Percentiles rank a stretch among this genome's conserved stretches.
These are phyloP conservation scores for Aspergillus sp. DNA, from an alignment of 2,329 filamentous ascomycete species.

Conservation along the genomic window DNA sequence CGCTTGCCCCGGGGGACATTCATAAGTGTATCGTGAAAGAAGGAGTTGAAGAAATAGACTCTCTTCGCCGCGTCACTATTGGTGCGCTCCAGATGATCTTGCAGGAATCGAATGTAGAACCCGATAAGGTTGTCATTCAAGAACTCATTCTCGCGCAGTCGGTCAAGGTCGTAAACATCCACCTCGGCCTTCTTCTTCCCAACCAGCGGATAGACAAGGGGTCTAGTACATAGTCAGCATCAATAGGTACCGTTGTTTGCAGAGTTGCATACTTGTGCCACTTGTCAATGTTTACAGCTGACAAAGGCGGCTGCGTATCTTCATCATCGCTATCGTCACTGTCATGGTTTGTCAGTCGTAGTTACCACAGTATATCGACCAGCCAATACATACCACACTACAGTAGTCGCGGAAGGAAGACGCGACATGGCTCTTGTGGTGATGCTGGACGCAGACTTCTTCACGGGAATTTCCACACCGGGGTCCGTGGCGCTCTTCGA, in stretches of 20 bases:
- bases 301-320: conserved; percentile 8
- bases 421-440: conserved; percentile 37
- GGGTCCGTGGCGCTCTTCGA: conserved; percentile 10
- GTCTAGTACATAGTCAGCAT: conserved; percentile 26
- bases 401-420: conserved; percentile 17
- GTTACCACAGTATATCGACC: conserved; percentile 9
- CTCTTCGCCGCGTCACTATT: conserved; percentile 61
- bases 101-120: conserved; percentile 79
- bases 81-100: conserved; percentile 59
- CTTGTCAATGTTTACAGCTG: conserved; percentile 17
- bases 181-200: conserved; percentile 52
- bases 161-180: conserved; percentile 54
- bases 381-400: conserved; percentile 23
- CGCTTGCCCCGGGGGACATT: conserved; percentile 55
- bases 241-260: not conserved
- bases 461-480: conserved; percentile 33
- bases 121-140: conserved; percentile 91
- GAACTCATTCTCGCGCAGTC: conserved; percentile 81
- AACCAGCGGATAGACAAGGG: conserved; percentile 48
- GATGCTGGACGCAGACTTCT: conserved; percentile 25
- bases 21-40: conserved; percentile 80
- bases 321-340: conserved; percentile 24
- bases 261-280: conserved; percentile 26
- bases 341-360: not conserved
- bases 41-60: conserved; percentile 89